These are phyloP conservation scores for Gremmenia infestans DNA, from an alignment of 2,329 filamentous ascomycete genomes.

Conservation along the genomic window DNA sequence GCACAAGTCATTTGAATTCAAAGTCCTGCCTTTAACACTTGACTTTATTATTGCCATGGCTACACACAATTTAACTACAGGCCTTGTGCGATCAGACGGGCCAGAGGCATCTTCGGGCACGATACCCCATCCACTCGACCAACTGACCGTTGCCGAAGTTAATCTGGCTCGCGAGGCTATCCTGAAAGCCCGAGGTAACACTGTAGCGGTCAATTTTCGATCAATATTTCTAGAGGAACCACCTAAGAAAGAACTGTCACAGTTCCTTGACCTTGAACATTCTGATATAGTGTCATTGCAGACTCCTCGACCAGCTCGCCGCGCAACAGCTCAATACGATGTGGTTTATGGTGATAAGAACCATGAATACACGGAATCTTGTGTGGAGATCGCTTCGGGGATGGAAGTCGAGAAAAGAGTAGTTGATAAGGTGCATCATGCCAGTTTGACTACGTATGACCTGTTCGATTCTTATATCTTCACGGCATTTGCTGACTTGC, in stretches of 20 bases:
- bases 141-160: slow-evolving; percentile 41
- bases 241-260: slow-evolving; percentile 44
- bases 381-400: slow-evolving; percentile 42
- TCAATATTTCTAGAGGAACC: slow-evolving; percentile 51
- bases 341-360: slow-evolving; percentile 46
- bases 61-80: slow-evolving; percentile 8
- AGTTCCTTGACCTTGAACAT: slow-evolving; percentile 44
- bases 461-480: neutral
- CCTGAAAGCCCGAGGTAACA: slow-evolving; percentile 25
- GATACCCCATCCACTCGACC: slow-evolving; percentile 43
- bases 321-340: slow-evolving; percentile 53
- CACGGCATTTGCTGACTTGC: neutral
- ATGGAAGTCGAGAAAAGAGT: slow-evolving; percentile 40
- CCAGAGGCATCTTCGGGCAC: neutral
- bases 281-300: slow-evolving; percentile 33
- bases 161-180: slow-evolving; percentile 47
- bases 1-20: too few species aligned
- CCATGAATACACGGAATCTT: slow-evolving; percentile 49
- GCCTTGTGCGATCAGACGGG: slow-evolving; percentile 5
- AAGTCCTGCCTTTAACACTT: too few species aligned
- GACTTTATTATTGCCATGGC: slow-evolving; percentile 6
- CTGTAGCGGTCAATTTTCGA: slow-evolving; percentile 51
- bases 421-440: slow-evolving; percentile 43
- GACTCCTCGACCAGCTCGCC: slow-evolving; percentile 38
- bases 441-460: slow-evolving; percentile 40